Percentiles rank a stretch among this genome's conserved stretches.
Conservation (phyloP, 352 stramenopile genomes). For the Phytophthora tentaculata region DNA sequence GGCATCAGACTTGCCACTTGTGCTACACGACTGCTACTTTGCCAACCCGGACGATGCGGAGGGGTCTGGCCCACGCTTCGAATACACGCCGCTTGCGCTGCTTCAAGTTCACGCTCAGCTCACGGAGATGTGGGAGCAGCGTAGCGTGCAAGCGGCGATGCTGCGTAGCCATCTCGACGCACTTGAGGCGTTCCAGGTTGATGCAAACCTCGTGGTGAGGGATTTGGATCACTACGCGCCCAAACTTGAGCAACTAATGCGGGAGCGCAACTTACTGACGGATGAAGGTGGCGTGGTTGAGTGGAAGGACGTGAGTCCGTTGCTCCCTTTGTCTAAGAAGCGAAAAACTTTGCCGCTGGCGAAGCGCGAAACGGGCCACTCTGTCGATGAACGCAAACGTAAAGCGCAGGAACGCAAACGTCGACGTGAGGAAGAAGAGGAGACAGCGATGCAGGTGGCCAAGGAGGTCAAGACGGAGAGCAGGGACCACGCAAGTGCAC, state of each 20-base stretch:
- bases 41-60: constrained; percentile 47
- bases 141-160: constrained; percentile 73
- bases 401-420: constrained; percentile 81
- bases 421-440: constrained; percentile 45
- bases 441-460: constrained; percentile 9
- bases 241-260: constrained; percentile 78
- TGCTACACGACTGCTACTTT: constrained; percentile 98
- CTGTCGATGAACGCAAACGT: constrained; percentile 80
- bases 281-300: constrained; percentile 19
- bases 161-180: constrained; percentile 75
- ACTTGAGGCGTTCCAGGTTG: constrained; percentile 55
- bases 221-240: constrained; percentile 81
- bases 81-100: constrained; percentile 76
- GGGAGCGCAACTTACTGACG: constrained; percentile 57
- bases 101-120: constrained; percentile 84
- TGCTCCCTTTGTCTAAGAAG: constrained; percentile 63
- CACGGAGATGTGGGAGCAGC: constrained; percentile 86
- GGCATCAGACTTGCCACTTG: constrained; percentile 94
- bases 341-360: constrained; percentile 69
- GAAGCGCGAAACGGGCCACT: constrained; percentile 74
- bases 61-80: constrained; percentile 50
- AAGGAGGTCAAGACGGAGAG: constrained; percentile 29
- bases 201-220: constrained; percentile 50
- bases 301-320: constrained; percentile 66
- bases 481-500: constrained; percentile 6